Evolutionary conservation across 345 rosid genomes (phyloP).

Genomic region (Draba incana): DNA sequence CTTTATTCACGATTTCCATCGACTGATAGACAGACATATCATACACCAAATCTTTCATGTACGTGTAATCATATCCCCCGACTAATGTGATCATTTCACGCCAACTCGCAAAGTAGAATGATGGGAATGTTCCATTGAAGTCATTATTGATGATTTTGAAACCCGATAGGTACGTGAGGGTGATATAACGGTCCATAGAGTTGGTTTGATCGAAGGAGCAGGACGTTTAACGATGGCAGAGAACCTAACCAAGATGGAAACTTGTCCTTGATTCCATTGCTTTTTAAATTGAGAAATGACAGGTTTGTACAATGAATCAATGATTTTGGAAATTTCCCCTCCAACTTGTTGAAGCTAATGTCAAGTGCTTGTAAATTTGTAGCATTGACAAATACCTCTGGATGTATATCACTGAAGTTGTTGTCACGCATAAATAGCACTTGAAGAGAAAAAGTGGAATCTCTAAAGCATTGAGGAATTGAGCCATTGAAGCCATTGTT

Average conservation of each 20-base stretch:
- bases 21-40: background rate
- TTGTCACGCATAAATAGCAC: constrained; percentile 2
- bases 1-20: background rate
- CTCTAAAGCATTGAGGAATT: constrained; percentile 40
- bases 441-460: background rate
- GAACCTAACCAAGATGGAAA: constrained; percentile 50
- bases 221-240: constrained; percentile 36
- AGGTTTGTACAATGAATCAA: constrained; percentile 39
- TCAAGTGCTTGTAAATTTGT: background rate
- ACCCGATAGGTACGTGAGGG: background rate
- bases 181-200: constrained; percentile 44
- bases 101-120: constrained; percentile 6
- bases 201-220: constrained; percentile 46
- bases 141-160: constrained; percentile 44
- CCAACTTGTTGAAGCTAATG: constrained; percentile 29
- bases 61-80: background rate
- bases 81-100: background rate
- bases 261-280: constrained; percentile 40
- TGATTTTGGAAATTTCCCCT: constrained; percentile 42
- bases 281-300: constrained; percentile 47
- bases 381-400: background rate
- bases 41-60: background rate
- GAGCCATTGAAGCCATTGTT: constrained; percentile 41
- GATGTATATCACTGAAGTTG: constrained; percentile 23
- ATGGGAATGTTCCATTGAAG: constrained; percentile 25